A percentile compares a stretch with the other conserved stretches of the same genome.
phyloP scores from a whole-genome alignment of 2,329 filamentous ascomycete genomes.

The Ophiostoma australiae region DNA sequence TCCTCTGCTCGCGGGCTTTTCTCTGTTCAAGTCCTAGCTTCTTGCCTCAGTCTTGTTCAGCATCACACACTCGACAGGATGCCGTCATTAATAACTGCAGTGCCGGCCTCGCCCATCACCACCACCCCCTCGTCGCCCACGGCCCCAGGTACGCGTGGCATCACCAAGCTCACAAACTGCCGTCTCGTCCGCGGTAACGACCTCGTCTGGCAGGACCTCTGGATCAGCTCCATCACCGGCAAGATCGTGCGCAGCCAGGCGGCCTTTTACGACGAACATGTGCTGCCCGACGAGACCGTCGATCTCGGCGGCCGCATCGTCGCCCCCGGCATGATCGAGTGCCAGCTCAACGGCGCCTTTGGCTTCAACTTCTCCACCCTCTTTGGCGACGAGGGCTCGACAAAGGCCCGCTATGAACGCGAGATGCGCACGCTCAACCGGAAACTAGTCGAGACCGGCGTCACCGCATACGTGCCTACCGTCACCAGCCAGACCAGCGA shows the following conservation, averaged over 20 bases:
- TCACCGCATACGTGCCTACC: constrained; percentile 84
- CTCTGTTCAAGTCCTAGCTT: neutral
- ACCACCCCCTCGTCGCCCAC: constrained; percentile 46
- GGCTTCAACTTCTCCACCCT: constrained; percentile 87
- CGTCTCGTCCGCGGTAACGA: constrained; percentile 63
- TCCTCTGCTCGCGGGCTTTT: neutral
- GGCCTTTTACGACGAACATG: constrained; percentile 62
- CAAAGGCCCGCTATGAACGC: constrained; percentile 58
- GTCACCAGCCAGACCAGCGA: constrained; percentile 75
- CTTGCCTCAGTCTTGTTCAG: neutral
- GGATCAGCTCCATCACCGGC: constrained; percentile 76
- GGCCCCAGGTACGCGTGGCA: constrained; percentile 43
- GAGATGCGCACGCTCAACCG: constrained; percentile 67
- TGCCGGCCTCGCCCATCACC: constrained; percentile 31
- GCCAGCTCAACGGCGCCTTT: constrained; percentile 86
- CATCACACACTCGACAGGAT: constrained; percentile 21
- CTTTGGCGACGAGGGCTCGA: constrained; percentile 48
- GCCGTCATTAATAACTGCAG: constrained; percentile 32
- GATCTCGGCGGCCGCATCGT: constrained; percentile 80
- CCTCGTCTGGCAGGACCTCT: constrained; percentile 74
- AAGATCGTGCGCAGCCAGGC: constrained; percentile 71
- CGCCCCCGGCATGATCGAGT: constrained; percentile 81
- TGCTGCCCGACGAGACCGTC: constrained; percentile 67
- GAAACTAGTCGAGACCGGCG: constrained; percentile 68
- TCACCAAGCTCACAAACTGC: constrained; percentile 89